These are phyloP conservation scores for Agastache rugosa DNA, from an alignment of 257 asterid species.

Conservation along the genomic window DNA sequence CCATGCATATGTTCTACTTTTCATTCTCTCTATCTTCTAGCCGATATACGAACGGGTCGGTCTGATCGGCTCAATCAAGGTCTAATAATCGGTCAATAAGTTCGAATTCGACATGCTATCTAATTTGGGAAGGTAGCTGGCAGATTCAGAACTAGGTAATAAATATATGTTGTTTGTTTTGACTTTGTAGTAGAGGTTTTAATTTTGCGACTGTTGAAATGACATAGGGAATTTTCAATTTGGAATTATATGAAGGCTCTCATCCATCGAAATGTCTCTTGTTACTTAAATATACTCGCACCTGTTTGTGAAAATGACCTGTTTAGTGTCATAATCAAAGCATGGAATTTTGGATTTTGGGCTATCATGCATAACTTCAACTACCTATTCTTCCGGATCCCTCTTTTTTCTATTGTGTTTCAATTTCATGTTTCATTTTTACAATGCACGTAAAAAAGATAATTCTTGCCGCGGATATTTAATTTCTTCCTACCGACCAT, in stretches of 20 bases:
- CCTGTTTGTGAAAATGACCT: constrained; percentile 46
- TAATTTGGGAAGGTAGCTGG: constrained; percentile 32
- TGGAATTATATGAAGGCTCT: constrained; percentile 31
- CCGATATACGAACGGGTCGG: not conserved
- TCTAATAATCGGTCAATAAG: not conserved
- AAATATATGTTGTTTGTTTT: constrained; percentile 14
- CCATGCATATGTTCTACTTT: constrained; percentile 29
- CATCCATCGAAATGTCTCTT: constrained; percentile 44
- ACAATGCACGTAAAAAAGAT: not conserved
- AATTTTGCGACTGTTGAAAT: constrained; percentile 37
- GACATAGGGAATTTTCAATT: constrained; percentile 4
- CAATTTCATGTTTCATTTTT: not conserved
- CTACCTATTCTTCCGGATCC: not conserved
- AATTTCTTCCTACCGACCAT: too few relatives aligned
- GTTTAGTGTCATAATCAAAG: constrained; percentile 13
- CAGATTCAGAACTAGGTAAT: constrained; percentile 31
- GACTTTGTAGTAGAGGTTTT: too few relatives aligned
- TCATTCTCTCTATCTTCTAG: not conserved
- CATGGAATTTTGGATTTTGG: constrained; percentile 27
- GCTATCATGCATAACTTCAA: constrained; percentile 28
- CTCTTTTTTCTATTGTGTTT: not conserved
- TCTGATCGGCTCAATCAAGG: not conserved
- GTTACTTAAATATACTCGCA: constrained; percentile 36
- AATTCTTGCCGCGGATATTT: not conserved
- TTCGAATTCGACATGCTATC: not conserved